These are phyloP conservation scores for Exophiala sp. DNA, from an alignment of 2,329 filamentous ascomycete species.

Conservation along the genomic window DNA sequence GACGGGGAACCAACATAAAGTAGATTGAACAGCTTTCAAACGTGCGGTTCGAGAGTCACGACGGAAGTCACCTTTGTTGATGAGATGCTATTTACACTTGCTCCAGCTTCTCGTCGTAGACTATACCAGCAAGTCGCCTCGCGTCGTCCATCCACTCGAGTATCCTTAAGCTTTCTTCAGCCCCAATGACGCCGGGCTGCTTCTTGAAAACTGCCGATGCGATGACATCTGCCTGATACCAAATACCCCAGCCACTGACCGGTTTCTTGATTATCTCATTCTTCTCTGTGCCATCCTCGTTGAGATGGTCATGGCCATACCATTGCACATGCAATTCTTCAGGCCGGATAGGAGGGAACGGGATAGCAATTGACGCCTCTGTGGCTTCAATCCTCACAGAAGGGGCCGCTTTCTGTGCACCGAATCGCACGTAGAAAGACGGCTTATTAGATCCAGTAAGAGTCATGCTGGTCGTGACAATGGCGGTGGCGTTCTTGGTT, in stretches of 20 bases:
- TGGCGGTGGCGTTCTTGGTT: constrained; percentile 20
- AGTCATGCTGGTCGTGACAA: constrained; percentile 31
- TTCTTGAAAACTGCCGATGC: constrained; percentile 22
- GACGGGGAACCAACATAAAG: too few species aligned
- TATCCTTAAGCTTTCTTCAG: constrained; percentile 24
- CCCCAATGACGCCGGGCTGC: constrained; percentile 21
- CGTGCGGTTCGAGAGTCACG: too few species aligned
- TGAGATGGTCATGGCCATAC: constrained; percentile 28
- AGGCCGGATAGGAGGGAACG: constrained; percentile 32
- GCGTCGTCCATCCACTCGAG: constrained; percentile 29
- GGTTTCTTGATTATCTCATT: constrained; percentile 30
- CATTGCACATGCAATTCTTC: constrained; percentile 29
- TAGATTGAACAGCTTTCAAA: too few species aligned
- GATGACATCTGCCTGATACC: constrained; percentile 34
- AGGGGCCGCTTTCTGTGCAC: constrained; percentile 26
- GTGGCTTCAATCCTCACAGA: constrained; percentile 30
- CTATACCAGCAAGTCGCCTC: constrained; percentile 23
- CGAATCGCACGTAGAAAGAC: constrained; percentile 29
- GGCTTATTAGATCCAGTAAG: constrained; percentile 30
- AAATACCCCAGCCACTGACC: constrained; percentile 31
- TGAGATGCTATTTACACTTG: constrained; percentile 2
- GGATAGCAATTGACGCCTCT: constrained; percentile 30
- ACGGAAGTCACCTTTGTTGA: too few species aligned
- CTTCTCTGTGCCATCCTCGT: constrained; percentile 29
- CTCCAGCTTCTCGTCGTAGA: constrained; percentile 19